These are phyloP conservation scores for Fusarium longipes DNA, from an alignment of 2,329 filamentous ascomycete genomes.

Conservation along the genomic window DNA sequence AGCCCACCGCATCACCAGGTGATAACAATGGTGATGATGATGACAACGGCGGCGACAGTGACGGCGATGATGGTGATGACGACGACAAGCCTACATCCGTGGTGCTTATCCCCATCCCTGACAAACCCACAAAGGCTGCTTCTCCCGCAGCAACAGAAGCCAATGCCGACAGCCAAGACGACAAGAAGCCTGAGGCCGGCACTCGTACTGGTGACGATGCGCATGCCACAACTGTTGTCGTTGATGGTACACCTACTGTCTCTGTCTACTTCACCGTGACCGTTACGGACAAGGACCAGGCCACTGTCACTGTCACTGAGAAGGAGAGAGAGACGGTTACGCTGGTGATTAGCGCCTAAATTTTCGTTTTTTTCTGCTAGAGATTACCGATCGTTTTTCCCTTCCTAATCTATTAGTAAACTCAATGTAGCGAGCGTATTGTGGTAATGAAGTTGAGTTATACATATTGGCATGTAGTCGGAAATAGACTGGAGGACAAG, in stretches of 20 bases:
- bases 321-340: conserved; percentile 49
- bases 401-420: neutral
- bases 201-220: conserved; percentile 28
- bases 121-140: conserved; percentile 22
- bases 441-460: conserved; percentile 38
- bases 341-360: conserved; percentile 46
- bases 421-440: conserved; percentile 13
- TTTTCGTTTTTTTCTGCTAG: neutral
- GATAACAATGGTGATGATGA: neutral
- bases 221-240: conserved; percentile 42
- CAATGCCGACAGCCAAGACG: conserved; percentile 12
- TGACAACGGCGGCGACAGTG: neutral
- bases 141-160: conserved; percentile 33
- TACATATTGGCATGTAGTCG: neutral
- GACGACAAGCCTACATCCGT: conserved; percentile 41
- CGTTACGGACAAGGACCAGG: conserved; percentile 47
- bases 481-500: conserved; percentile 6
- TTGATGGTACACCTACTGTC: conserved; percentile 51
- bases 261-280: conserved; percentile 54
- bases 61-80: neutral
- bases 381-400: neutral
- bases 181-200: conserved; percentile 18
- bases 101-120: conserved; percentile 46
- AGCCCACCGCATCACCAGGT: conserved; percentile 21
- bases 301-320: conserved; percentile 52